Conservation (phyloP, 345 rosid species). For the Erucastrum elatum region DNA sequence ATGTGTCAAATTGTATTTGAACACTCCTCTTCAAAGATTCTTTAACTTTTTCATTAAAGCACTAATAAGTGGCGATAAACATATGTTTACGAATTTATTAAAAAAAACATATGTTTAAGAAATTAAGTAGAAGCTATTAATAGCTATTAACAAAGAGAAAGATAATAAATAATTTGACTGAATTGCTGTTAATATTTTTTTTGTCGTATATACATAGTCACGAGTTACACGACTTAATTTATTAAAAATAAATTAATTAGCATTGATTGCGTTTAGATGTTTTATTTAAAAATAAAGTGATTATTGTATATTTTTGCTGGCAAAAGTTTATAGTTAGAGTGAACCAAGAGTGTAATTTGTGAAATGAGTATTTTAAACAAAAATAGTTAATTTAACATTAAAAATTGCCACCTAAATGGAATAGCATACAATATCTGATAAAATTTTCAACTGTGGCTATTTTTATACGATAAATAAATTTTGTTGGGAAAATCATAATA, state of each 20-base stretch:
- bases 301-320: background rate
- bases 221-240: background rate
- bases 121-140: background rate
- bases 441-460: too few species aligned
- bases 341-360: background rate
- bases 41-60: background rate
- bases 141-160: background rate
- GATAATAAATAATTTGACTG: background rate
- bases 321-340: background rate
- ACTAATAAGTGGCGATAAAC: background rate
- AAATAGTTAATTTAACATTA: too few species aligned
- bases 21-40: conserved; percentile 3
- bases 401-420: too few species aligned
- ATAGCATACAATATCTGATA: too few species aligned
- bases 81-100: too few species aligned
- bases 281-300: background rate
- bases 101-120: background rate
- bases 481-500: too few species aligned
- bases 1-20: conserved; percentile 14
- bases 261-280: background rate
- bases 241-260: too few species aligned
- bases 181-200: background rate
- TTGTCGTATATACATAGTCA: conserved; percentile 8
- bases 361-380: background rate
- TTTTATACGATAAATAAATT: too few species aligned